A percentile compares a stretch with the other conserved stretches of the same genome.
phyloP scores from a whole-genome alignment of 208 protist genomes.

The Polymyxa betae region DNA sequence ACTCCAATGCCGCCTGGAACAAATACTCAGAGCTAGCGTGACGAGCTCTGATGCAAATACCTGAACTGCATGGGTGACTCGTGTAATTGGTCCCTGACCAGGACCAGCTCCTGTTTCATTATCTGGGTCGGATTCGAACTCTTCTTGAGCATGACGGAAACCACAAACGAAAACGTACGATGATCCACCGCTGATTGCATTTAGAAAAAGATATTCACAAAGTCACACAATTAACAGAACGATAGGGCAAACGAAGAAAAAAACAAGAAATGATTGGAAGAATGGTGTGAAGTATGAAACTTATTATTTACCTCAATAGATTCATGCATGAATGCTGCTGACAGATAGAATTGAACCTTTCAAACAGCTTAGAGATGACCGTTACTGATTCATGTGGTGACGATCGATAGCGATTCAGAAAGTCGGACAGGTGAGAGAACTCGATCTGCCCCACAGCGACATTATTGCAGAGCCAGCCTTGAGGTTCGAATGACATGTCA shows the following conservation, averaged over 20 bases:
- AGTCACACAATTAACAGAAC: no score
- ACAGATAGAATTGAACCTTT: neutral
- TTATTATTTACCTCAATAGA: neutral
- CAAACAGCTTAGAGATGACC: neutral
- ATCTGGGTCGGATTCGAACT: slow-evolving; percentile 34
- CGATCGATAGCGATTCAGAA: neutral
- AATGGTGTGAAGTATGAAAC: no score
- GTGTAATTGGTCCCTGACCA: neutral
- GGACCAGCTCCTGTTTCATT: neutral
- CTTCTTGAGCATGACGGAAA: slow-evolving; percentile 3
- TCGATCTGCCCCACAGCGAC: slow-evolving; percentile 8
- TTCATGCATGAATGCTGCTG: neutral
- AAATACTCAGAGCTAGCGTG: neutral
- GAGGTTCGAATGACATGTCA: slow-evolving; percentile 15
- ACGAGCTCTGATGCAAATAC: neutral
- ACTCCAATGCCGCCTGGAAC: neutral
- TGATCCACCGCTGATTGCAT: neutral
- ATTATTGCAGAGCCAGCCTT: slow-evolving; percentile 33
- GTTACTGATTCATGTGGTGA: neutral
- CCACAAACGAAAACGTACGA: slow-evolving; percentile 44
- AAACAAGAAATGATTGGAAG: no score
- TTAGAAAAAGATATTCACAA: neutral
- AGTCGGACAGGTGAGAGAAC: neutral
- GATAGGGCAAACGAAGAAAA: no score
- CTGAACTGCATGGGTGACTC: neutral